A percentile compares a stretch with the other conserved stretches of the same genome.
phyloP scores from a whole-genome alignment of 1,284 basidiomycete species.

The Ganoderma boninense region DNA sequence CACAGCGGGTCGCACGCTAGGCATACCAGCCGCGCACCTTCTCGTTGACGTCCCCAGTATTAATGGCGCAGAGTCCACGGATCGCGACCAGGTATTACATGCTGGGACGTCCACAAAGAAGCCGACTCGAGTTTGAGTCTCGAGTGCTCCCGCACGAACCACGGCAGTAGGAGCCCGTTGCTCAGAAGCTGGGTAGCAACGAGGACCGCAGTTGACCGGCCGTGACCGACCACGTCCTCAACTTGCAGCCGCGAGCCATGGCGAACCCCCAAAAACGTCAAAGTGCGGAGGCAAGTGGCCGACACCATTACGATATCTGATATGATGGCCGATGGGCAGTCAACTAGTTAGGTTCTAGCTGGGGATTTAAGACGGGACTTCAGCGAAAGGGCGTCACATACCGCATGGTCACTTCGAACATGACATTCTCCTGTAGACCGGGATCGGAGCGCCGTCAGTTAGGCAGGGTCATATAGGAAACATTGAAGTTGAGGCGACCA shows the following conservation, averaged over 20 bases:
- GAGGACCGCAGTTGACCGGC: conserved; percentile 2
- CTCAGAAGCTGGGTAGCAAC: background rate
- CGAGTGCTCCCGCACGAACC: background rate
- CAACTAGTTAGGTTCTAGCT: background rate
- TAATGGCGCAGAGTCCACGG: background rate
- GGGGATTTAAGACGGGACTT: background rate
- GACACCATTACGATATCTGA: background rate
- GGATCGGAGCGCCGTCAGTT: too few relatives aligned
- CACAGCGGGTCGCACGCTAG: too few relatives aligned
- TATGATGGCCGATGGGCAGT: background rate
- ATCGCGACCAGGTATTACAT: background rate
- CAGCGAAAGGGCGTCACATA: background rate
- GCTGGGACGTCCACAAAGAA: background rate
- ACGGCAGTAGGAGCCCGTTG: background rate
- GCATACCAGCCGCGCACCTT: background rate
- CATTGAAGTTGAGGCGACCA: too few relatives aligned
- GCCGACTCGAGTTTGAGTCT: background rate
- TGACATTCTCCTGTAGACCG: too few relatives aligned
- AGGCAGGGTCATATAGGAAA: too few relatives aligned
- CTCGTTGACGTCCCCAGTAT: background rate
- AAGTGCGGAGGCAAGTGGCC: background rate
- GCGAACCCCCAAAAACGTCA: background rate
- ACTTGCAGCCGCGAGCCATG: background rate
- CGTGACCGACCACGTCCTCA: background rate
- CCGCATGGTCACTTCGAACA: background rate